Conservation (phyloP, 169 alveolate genomes). For the Miamiensis avidus region DNA sequence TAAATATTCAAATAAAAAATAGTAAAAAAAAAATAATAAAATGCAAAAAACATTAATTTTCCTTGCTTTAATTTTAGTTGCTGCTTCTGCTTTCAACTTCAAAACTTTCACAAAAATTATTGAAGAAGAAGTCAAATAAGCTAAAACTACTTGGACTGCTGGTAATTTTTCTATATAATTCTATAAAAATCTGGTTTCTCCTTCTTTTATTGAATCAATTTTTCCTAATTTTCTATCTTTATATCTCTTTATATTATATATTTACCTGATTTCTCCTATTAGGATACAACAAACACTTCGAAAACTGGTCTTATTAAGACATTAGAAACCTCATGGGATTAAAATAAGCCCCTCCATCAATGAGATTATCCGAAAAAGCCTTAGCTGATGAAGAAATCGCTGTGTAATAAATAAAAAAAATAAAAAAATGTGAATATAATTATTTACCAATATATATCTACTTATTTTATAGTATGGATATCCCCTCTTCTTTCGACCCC, state of each 20-base stretch:
- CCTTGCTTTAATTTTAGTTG: not conserved
- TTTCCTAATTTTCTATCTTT: no score
- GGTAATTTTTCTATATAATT: no score
- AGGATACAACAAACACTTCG: not conserved
- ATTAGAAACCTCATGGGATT: not conserved
- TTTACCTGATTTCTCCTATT: no score
- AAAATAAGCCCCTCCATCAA: not conserved
- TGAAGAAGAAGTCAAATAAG: not conserved
- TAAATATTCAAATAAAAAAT: no score
- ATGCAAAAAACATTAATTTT: not conserved
- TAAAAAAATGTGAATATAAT: no score
- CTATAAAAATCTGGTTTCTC: no score
- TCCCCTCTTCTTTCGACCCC: conserved; percentile 61
- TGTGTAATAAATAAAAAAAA: no score
- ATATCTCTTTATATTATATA: no score
- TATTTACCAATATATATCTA: not conserved
- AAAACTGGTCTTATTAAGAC: not conserved
- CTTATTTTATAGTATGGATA: no score
- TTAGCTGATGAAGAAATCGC: no score
- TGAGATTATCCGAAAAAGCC: not conserved
- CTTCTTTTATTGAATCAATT: no score
- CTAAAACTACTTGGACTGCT: not conserved
- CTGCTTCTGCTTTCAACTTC: not conserved
- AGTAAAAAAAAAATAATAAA: no score
- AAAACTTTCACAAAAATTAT: not conserved